These are phyloP conservation scores for Gnaphalium uliginosum DNA, from an alignment of 129 eudicot genomes.

Conservation along the genomic window DNA sequence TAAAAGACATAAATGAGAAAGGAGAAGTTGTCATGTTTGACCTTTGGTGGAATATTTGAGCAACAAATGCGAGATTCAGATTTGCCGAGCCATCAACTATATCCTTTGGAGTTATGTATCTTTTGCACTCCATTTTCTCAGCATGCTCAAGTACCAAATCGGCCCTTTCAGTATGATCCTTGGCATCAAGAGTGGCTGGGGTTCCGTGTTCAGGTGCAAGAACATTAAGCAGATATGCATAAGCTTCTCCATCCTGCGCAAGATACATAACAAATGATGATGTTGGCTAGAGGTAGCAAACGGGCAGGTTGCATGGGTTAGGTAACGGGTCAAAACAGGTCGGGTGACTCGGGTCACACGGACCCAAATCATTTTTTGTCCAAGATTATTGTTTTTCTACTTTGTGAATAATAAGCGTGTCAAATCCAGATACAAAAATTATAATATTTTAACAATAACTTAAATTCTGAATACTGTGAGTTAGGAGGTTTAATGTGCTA, in stretches of 20 bases:
- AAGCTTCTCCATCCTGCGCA: slow-evolving; percentile 91
- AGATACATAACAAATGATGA: not conserved
- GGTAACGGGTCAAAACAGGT: not conserved
- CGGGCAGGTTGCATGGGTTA: not conserved
- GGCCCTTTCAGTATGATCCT: slow-evolving; percentile 82
- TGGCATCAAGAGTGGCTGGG: slow-evolving; percentile 85
- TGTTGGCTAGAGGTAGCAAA: not conserved
- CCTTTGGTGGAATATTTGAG: slow-evolving; percentile 97
- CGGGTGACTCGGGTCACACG: too few species aligned
- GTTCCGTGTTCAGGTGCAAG: slow-evolving; percentile 93
- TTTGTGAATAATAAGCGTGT: too few species aligned
- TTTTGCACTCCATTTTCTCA: slow-evolving; percentile 89
- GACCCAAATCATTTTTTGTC: too few species aligned
- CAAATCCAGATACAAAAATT: too few species aligned
- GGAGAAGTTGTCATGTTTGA: slow-evolving; percentile 27
- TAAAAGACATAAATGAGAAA: not conserved
- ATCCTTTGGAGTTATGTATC: slow-evolving; percentile 77
- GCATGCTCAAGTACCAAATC: slow-evolving; percentile 93
- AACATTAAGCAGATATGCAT: slow-evolving; percentile 91
- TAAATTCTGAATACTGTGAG: too few species aligned
- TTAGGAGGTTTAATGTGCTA: too few species aligned
- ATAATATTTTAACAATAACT: too few species aligned
- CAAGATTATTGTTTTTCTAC: too few species aligned
- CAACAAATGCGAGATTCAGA: slow-evolving; percentile 90
- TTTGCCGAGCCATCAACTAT: slow-evolving; percentile 83